Base-by-base conservation (phyloP, 2,329 filamentous ascomycete species). In the Pestalotiopsis sp. region DNA sequence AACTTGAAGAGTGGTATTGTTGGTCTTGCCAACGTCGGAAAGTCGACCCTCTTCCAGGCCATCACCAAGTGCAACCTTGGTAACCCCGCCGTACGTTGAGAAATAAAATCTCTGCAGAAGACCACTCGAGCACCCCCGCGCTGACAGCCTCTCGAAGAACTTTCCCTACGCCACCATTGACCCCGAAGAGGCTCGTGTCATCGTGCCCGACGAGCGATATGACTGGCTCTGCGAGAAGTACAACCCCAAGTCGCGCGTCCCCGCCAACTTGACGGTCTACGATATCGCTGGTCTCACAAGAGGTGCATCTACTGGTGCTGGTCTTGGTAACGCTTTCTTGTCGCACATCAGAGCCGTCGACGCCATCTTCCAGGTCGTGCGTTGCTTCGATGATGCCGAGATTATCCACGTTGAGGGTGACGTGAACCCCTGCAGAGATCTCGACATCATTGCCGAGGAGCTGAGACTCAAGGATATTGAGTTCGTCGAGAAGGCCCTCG, bases 401-500 rank as follows among this genome's bases (percentile, higher is more conserved):
- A 99, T 99, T 78, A 98, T 98, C 77, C 96, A 99, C 88, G 95
- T 99, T 73, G 97, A 99, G 87, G 97, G 96, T 80, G 96, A 99
- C 77, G 97, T 99, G 76, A 93, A 99, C 84, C 97, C 96, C 41
- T 89, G 93, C 70, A 92, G 96, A 79, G 96, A 99, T 86, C 83
- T 99, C 75, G 93, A 94, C 78, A 99, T 99, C 81, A 98, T 99
- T 83, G 94, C 91, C 81, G 95, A 98, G 79, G 96, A 99, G 85
- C 86, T 99, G 78, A 91, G 95, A 72, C 91, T 98, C 82, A 99
- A 99, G 87, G 96, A 99, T 83, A 98, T 98, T 73, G 97, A 99
- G 85, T 99, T 98, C 80, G 91, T 93, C 70, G 95, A 97, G 85
- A 99, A 99, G 88, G 93, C 95, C 4, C 90, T 96, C 68, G 97